phyloP scores from a whole-genome alignment of 768 basidiomycete genomes.

The Rhizopogon sp. region DNA sequence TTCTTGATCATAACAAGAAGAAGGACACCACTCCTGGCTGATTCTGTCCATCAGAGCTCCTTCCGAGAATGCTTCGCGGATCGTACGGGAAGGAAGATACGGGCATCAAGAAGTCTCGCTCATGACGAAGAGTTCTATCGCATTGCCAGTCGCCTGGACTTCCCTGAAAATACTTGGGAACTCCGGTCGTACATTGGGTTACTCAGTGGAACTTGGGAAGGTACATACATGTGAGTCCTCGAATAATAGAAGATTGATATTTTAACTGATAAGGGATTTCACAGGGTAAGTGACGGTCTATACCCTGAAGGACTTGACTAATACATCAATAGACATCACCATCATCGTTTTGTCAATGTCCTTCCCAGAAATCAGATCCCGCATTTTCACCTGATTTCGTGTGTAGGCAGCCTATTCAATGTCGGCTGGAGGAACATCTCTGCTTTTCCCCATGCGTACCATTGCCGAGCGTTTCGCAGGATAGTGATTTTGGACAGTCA shows the following conservation, averaged over 20 bases:
- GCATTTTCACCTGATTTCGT: constrained; percentile 28
- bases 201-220: constrained; percentile 58
- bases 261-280: neutral
- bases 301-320: neutral
- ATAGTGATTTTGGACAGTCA: constrained; percentile 14
- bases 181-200: constrained; percentile 34
- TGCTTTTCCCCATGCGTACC: constrained; percentile 37
- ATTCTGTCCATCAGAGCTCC: constrained; percentile 26
- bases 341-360: constrained; percentile 10
- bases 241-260: constrained; percentile 12
- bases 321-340: constrained; percentile 22
- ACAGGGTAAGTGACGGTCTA: neutral
- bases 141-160: constrained; percentile 14
- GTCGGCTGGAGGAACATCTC: constrained; percentile 39
- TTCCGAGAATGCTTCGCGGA: constrained; percentile 26
- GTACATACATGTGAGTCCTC: constrained; percentile 47
- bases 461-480: constrained; percentile 17
- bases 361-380: constrained; percentile 6
- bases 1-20: constrained; percentile 36
- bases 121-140: constrained; percentile 37
- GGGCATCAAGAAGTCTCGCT: constrained; percentile 26
- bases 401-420: constrained; percentile 47
- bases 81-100: constrained; percentile 25
- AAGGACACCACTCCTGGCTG: constrained; percentile 47
- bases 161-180: constrained; percentile 17